Evolutionary conservation across 1,139 yeast genomes (phyloP), one percentile per base, ranked within the genome.

Genomic region (Wickerhamiella pararugosa): DNA sequence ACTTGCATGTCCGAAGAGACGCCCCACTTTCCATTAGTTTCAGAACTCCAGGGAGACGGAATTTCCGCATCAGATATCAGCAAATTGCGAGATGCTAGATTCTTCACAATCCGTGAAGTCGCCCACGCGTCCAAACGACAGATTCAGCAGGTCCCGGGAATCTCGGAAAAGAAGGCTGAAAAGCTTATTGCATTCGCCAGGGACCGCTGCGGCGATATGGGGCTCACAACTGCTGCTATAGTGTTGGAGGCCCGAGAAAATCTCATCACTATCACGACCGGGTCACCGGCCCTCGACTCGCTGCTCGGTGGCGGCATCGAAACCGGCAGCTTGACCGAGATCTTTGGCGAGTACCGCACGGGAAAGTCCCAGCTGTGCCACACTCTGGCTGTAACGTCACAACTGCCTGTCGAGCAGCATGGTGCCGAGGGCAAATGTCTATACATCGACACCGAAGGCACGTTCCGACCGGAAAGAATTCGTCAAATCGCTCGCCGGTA

Each of bases 341-440:
- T 87, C 7, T 90, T 84, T 66, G 99, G 99, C 35, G 98, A 90
- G 62, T 92, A 87, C 60, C 76, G 98, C 63, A 90, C 98, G 1
- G 99, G 99, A 40, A 90, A 90, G 60, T 84, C 96, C 5, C 99
- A 90, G 64, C 65, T 90, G 42, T 92, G 98, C 61, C 98, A 92
- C 59, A 92, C 98, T 1, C 68, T 92, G 48, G 95, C 97, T 0
- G 95, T 92, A 7, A 87, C 97, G 2, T 90, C 97, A 59, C 99
- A 90, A 61, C 66, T 90, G 45, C 98, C 98, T 3, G 76, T 90
- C 39, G 97, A 90, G 58, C 81, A 83, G 83, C 97, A 97, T 36
- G 99, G 99, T 45, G 99, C 97, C 41, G 99, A 90, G 65, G 98
- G 99, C 33, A 86, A 92, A 60, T 90, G 97, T 61, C 69, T 92